Conservation (phyloP, 352 stramenopile genomes). For the Globisporangium solare region DNA sequence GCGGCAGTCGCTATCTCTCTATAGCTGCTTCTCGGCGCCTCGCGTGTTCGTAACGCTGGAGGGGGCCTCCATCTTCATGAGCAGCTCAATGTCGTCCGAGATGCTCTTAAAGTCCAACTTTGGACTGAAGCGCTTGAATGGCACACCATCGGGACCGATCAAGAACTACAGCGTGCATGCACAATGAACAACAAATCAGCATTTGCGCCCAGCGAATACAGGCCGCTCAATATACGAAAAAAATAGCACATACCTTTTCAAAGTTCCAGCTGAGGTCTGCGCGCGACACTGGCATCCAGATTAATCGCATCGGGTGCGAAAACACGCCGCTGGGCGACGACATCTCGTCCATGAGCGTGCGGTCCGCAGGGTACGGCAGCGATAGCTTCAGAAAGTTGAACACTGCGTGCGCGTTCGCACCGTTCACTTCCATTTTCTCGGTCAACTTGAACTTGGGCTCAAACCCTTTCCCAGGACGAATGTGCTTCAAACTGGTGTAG, state of each 20-base stretch:
- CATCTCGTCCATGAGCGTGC: conserved; percentile 79
- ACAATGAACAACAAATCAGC: conserved; percentile 5
- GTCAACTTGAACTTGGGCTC: conserved; percentile 66
- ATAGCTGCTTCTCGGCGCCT: conserved; percentile 27
- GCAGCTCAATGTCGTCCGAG: conserved; percentile 60
- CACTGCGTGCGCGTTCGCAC: conserved; percentile 67
- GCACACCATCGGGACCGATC: conserved; percentile 68
- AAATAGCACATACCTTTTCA: conserved; percentile 48
- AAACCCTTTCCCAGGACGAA: conserved; percentile 69
- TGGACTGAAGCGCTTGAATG: conserved; percentile 77
- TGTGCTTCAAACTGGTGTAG: conserved; percentile 65
- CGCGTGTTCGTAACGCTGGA: not conserved
- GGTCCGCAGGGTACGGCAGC: conserved; percentile 64
- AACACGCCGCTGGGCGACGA: conserved; percentile 69
- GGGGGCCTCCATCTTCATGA: conserved; percentile 32
- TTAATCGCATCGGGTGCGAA: conserved; percentile 77
- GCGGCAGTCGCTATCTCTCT: not conserved
- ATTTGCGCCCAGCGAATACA: not conserved
- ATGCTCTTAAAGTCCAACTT: conserved; percentile 62
- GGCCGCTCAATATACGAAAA: not conserved
- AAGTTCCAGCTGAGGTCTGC: conserved; percentile 83
- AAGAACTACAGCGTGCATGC: conserved; percentile 43
- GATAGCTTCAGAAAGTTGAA: conserved; percentile 78
- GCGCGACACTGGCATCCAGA: conserved; percentile 80
- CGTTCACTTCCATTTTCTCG: conserved; percentile 80